phyloP scores from a whole-genome alignment of 805 yeast genomes.

The Monosporozyma aquatica region DNA sequence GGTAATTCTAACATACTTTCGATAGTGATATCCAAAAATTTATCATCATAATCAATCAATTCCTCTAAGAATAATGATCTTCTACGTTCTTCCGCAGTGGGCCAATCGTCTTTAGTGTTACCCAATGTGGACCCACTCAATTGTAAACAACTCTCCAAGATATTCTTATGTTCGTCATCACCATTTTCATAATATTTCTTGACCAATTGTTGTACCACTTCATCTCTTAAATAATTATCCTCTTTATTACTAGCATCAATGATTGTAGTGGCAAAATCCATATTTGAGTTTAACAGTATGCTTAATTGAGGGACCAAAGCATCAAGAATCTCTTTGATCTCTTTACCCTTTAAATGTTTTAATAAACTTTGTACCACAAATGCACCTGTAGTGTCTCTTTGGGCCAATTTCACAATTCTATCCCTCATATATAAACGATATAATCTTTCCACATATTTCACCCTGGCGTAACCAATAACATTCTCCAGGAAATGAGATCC shows the following conservation, averaged over 20 bases:
- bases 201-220: slow-evolving; percentile 44
- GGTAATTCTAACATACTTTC: slow-evolving; percentile 54
- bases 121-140: slow-evolving; percentile 67
- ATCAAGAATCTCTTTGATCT: slow-evolving; percentile 55
- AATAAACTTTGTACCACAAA: slow-evolving; percentile 69
- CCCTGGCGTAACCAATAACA: slow-evolving; percentile 54
- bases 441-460: slow-evolving; percentile 61
- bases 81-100: slow-evolving; percentile 82
- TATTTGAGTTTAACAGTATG: slow-evolving; percentile 51
- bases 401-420: slow-evolving; percentile 62
- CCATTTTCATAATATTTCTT: slow-evolving; percentile 33
- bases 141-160: slow-evolving; percentile 60
- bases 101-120: slow-evolving; percentile 82
- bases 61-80: slow-evolving; percentile 66
- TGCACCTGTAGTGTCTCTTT: slow-evolving; percentile 76
- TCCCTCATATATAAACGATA: slow-evolving; percentile 65
- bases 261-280: slow-evolving; percentile 59
- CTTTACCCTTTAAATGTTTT: slow-evolving; percentile 51
- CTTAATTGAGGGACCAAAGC: slow-evolving; percentile 58
- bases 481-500: slow-evolving; percentile 88
- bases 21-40: slow-evolving; percentile 48
- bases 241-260: slow-evolving; percentile 56
- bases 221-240: slow-evolving; percentile 50
- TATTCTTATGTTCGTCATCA: slow-evolving; percentile 33
- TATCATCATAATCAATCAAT: slow-evolving; percentile 57